A percentile compares a stretch with the other conserved stretches of the same genome.
phyloP scores from a whole-genome alignment of 345 rosid genomes.

The Turritis glabra region DNA sequence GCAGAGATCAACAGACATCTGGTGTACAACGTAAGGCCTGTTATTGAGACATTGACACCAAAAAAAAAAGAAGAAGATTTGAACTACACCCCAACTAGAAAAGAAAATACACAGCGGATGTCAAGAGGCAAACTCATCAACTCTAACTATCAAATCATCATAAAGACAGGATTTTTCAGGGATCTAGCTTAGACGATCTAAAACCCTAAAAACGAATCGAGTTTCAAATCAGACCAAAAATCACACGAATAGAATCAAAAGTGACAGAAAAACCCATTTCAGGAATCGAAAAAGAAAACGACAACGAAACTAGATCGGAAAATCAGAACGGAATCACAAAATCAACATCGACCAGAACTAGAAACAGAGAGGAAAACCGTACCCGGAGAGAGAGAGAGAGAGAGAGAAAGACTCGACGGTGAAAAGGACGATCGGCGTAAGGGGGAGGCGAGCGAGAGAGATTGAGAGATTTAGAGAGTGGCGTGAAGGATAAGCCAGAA shows the following conservation, averaged over 20 bases:
- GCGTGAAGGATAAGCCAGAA: slow-evolving; percentile 38
- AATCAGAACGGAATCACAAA: not conserved
- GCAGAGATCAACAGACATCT: slow-evolving; percentile 47
- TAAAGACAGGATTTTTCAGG: not conserved
- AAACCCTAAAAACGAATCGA: slow-evolving; percentile 13
- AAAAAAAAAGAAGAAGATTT: not conserved
- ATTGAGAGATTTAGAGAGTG: slow-evolving; percentile 20
- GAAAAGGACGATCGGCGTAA: slow-evolving; percentile 14
- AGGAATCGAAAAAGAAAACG: not conserved
- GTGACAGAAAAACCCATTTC: not conserved
- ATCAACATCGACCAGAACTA: not conserved
- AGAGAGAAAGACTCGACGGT: not conserved
- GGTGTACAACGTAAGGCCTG: slow-evolving; percentile 39
- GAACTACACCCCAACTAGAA: slow-evolving; percentile 23
- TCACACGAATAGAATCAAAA: not conserved
- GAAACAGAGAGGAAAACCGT: not conserved
- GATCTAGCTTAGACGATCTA: not conserved
- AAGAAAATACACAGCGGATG: not conserved
- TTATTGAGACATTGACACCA: slow-evolving; percentile 14
- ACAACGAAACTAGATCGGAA: not conserved
- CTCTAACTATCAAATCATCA: not conserved
- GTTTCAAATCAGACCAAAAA: not conserved
- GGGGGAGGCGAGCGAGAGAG: slow-evolving; percentile 26
- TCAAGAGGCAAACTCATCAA: not conserved
- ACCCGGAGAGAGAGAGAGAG: slow-evolving; percentile 13